A percentile compares a stretch with the other conserved stretches of the same genome.
Conservation (phyloP, 306 rosid species). For the Vigna hirtella region DNA sequence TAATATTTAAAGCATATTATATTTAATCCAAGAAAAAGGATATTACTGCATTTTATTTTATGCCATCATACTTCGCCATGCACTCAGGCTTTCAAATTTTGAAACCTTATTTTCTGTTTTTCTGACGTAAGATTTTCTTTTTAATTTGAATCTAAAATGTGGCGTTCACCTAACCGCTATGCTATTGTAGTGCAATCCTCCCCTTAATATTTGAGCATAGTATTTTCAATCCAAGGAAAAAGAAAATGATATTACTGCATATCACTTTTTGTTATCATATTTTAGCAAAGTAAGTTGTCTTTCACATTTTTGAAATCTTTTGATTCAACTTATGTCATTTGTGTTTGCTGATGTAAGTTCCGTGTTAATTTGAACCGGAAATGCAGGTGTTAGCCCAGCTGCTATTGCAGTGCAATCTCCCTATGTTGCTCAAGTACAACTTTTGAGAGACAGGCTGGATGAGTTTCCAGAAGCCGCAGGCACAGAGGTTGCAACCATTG, state of each 20-base stretch:
- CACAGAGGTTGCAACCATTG: slow-evolving; percentile 83
- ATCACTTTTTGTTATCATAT: slow-evolving; percentile 11
- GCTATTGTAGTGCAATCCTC: slow-evolving; percentile 56
- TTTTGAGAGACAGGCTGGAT: slow-evolving; percentile 81
- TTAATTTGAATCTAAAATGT: slow-evolving; percentile 40
- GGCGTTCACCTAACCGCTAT: slow-evolving; percentile 58
- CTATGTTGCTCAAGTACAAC: slow-evolving; percentile 91
- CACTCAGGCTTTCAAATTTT: slow-evolving; percentile 12
- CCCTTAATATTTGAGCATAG: slow-evolving; percentile 19
- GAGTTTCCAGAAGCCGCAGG: slow-evolving; percentile 71
- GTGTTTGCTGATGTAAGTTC: slow-evolving; percentile 39
- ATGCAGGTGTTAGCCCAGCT: slow-evolving; percentile 69
- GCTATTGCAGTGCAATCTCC: slow-evolving; percentile 89
- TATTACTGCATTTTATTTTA: not conserved
- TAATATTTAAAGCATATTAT: not conserved
- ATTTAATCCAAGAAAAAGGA: not conserved
- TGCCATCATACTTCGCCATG: not conserved
- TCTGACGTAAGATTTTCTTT: slow-evolving; percentile 28
- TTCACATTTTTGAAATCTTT: slow-evolving; percentile 21
- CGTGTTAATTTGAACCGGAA: slow-evolving; percentile 39
- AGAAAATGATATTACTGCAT: slow-evolving; percentile 19
- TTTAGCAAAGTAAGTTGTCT: slow-evolving; percentile 1
- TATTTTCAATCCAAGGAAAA: slow-evolving; percentile 17
- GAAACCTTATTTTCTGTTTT: slow-evolving; percentile 29
- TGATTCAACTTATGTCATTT: slow-evolving; percentile 14